Evolutionary conservation across 2,329 filamentous ascomycete species (phyloP), one percentile per base, ranked within the genome.

Genomic region (Hirsutella minnesotensis): DNA sequence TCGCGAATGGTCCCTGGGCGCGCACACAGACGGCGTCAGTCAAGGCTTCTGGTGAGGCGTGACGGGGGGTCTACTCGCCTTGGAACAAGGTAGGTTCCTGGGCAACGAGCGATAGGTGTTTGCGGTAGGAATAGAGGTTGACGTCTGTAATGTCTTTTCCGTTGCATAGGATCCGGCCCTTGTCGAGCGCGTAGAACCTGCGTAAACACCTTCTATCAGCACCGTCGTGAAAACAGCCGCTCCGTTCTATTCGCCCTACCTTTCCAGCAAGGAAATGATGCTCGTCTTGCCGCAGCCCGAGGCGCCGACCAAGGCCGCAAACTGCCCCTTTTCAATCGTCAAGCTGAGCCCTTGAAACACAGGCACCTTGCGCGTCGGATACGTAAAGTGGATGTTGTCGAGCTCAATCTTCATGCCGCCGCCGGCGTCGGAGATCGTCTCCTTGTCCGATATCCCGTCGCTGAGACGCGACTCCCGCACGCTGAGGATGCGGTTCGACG

Each of bases 31-130:
- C 24, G 29, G 4, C 22, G 24, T 27, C 8, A 29, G 24, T 12
- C 16, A 35, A 16, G n/a, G 31, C 7, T 33, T n/a, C 12, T 9
- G 5, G 15, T 16, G 16, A 18, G n/a, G 9, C 5, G 15, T 3
- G 9, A 10, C 4, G 15, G 15, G 16, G 18, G n/a, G n/a, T n/a
- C 12, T 12, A 13, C 43, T 57, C 62, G 49, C 78, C 79, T 56
- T 80, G 77, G 53, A 85, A 87, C 0, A 89, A 68, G 0, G 79
- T 80, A 9, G 84, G 73, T 56, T 89, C 83, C 58, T 89, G 84
- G 3, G 81, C 77, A 0, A 89, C 84, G 0, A 89, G 70, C 2
- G 81, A 81, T 12, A 88, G 67, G 30, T 75, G 63, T 44, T 70
- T 68, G 34, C 84, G 75, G 56, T 86, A 86, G 16, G 70, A 62